A percentile compares a stretch with the other conserved stretches of the same genome.
These are phyloP conservation scores for Ilex aquifolium DNA, from an alignment of 257 asterid species.

Conservation along the genomic window DNA sequence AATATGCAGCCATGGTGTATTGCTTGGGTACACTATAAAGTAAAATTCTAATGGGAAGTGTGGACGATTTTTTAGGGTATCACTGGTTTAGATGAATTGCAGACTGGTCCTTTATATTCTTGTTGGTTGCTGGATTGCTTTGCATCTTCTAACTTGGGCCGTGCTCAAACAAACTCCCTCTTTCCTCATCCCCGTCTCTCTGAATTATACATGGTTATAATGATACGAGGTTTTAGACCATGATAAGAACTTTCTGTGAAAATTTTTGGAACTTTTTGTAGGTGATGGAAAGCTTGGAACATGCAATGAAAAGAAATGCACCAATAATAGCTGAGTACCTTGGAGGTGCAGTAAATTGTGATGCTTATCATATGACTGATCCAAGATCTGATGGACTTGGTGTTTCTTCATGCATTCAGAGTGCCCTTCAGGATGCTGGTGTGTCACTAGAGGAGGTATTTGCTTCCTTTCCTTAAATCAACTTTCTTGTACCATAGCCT, in stretches of 20 bases:
- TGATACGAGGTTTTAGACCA: background rate
- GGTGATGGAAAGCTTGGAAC: constrained; percentile 97
- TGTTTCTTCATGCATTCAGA: constrained; percentile 77
- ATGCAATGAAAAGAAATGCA: constrained; percentile 85
- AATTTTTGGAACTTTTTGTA: constrained; percentile 22
- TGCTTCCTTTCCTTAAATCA: background rate
- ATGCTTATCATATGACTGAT: constrained; percentile 95
- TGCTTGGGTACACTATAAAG: background rate
- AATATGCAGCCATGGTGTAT: background rate
- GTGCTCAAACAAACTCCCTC: background rate
- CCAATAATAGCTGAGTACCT: constrained; percentile 88
- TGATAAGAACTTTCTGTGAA: background rate
- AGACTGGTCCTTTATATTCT: background rate
- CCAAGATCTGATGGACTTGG: constrained; percentile 97
- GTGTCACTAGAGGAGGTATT: constrained; percentile 91
- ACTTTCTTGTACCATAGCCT: constrained; percentile 13
- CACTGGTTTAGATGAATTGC: background rate
- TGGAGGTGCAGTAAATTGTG: constrained; percentile 95
- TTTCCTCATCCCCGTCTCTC: background rate
- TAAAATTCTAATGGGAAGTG: background rate
- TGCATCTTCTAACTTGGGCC: background rate
- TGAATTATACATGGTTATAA: background rate
- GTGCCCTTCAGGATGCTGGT: constrained; percentile 80
- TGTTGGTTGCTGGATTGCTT: background rate
- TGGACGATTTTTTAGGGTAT: background rate